Evolutionary conservation across 768 basidiomycete genomes (phyloP), one percentile per base, ranked within the genome.

Genomic region (Suillus paluster): DNA sequence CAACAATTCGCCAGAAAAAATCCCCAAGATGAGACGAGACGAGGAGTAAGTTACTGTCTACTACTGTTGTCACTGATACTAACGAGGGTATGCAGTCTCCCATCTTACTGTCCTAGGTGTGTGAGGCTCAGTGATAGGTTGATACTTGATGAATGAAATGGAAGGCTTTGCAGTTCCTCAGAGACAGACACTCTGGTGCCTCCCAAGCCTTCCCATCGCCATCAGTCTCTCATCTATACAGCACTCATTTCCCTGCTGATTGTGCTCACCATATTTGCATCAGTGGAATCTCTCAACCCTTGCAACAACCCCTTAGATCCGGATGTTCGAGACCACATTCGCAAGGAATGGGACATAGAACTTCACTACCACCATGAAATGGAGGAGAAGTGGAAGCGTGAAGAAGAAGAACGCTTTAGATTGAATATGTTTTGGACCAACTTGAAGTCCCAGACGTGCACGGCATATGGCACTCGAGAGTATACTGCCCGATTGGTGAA

Each of bases 401-500:
- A 61, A 60, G 66, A 68, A 45, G 64, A 71, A 1, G 70, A 70
- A 25, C 70, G 70, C 1, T 30, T 44, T 8, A 65, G 58, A 8
- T 68, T 70, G 8, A 34, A 60, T n/a, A 58, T 77, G 52, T 67
- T 58, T 39, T 74, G 73, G 73, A 64, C 54, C 6, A 46, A 36
- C 3, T 48, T 70, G 33, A 55, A 62, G 23, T 45, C 59, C 2
- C 68, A 71, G 30, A 56, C 65, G 27, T 77, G 77, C 66, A 67
- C 59, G 25, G 66, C 70, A 0, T 76, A 71, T 19, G 71, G 64
- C 2, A 70, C 69, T 30, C 64, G 72, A 42, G 68, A 70, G 60
- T 78, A 75, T 10, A 69, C 70, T 12, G 76, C 77, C 0, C 56
- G 66, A 8, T 59, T 77, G 0, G 62, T 64, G 52, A 77, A 77